Percentiles rank a stretch among this genome's conserved stretches.
Conservation (phyloP, 352 stramenopile genomes). For the Globisporangium ultimum region DNA sequence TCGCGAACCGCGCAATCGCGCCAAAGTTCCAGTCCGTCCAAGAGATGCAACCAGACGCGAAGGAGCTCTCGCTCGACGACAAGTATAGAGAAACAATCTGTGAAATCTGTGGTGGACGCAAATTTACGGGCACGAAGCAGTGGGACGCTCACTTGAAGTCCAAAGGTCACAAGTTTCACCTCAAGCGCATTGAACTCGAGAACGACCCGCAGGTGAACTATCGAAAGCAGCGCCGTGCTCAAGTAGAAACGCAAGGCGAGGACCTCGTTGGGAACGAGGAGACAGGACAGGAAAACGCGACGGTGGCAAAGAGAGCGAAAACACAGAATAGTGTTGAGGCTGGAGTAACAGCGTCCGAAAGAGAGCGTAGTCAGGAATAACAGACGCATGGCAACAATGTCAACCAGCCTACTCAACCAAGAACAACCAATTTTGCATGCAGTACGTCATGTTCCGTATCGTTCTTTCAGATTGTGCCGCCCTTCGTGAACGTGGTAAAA, state of each 20-base stretch:
- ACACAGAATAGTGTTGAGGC: too few relatives aligned
- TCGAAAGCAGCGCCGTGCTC: too few relatives aligned
- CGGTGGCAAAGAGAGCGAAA: too few relatives aligned
- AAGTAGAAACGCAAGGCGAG: too few relatives aligned
- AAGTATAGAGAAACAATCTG: constrained; percentile 70
- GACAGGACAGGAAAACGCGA: too few relatives aligned
- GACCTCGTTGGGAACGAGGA: too few relatives aligned
- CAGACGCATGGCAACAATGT: too few relatives aligned
- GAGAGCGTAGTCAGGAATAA: too few relatives aligned
- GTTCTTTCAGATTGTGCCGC: neutral
- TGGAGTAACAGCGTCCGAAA: too few relatives aligned
- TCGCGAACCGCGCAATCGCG: constrained; percentile 29
- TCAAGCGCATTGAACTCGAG: constrained; percentile 66
- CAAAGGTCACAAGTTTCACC: constrained; percentile 80
- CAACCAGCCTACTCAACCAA: too few relatives aligned
- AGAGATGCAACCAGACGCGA: constrained; percentile 41
- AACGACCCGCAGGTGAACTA: constrained; percentile 8
- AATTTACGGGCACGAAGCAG: constrained; percentile 66
- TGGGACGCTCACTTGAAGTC: constrained; percentile 74
- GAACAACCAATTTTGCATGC: too few relatives aligned
- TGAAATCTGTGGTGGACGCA: constrained; percentile 51
- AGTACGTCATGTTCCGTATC: too few relatives aligned
- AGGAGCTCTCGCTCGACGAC: constrained; percentile 34
- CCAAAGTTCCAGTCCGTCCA: constrained; percentile 34
- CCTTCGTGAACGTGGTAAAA: constrained; percentile 52